Evolutionary conservation across 1,284 basidiomycete genomes (phyloP).

Genomic region (Marasmius fiardii): DNA sequence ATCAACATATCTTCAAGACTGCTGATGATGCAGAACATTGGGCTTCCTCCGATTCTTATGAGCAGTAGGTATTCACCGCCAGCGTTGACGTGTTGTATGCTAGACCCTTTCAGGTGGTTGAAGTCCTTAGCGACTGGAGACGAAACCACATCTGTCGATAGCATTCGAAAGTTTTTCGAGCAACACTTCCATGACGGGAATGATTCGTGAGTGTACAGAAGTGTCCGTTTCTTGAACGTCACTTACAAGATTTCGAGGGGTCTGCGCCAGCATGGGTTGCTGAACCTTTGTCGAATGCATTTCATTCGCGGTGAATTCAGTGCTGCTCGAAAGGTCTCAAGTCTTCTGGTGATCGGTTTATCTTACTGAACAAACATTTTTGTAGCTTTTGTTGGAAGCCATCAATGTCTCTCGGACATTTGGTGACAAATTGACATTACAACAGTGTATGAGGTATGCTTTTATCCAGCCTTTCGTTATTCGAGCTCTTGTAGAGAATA

Average conservation of each 20-base stretch:
- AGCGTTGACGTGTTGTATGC: not conserved
- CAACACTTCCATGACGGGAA: slow-evolving; percentile 75
- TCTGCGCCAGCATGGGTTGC: slow-evolving; percentile 70
- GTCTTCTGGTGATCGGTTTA: not conserved
- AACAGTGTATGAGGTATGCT: slow-evolving; percentile 71
- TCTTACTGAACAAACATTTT: not conserved
- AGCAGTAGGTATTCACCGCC: slow-evolving; percentile 41
- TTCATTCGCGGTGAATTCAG: slow-evolving; percentile 63
- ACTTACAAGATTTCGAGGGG: slow-evolving; percentile 42
- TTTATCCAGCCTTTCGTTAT: slow-evolving; percentile 11
- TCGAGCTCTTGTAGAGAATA: slow-evolving; percentile 11
- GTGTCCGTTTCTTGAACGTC: not conserved
- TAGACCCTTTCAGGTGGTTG: slow-evolving; percentile 52
- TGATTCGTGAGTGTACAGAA: slow-evolving; percentile 52
- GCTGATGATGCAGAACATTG: slow-evolving; percentile 61
- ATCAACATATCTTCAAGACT: slow-evolving; percentile 63
- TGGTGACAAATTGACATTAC: slow-evolving; percentile 66
- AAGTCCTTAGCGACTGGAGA: slow-evolving; percentile 60
- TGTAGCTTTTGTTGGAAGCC: slow-evolving; percentile 68
- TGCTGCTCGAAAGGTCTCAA: slow-evolving; percentile 61
- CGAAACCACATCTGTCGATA: slow-evolving; percentile 63
- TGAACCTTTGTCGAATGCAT: slow-evolving; percentile 76
- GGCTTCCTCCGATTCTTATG: slow-evolving; percentile 59
- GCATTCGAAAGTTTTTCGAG: slow-evolving; percentile 73
- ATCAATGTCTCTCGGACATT: slow-evolving; percentile 69